Evolutionary conservation across 106 monocot species (phyloP).

Genomic region (Agapanthus africanus): DNA sequence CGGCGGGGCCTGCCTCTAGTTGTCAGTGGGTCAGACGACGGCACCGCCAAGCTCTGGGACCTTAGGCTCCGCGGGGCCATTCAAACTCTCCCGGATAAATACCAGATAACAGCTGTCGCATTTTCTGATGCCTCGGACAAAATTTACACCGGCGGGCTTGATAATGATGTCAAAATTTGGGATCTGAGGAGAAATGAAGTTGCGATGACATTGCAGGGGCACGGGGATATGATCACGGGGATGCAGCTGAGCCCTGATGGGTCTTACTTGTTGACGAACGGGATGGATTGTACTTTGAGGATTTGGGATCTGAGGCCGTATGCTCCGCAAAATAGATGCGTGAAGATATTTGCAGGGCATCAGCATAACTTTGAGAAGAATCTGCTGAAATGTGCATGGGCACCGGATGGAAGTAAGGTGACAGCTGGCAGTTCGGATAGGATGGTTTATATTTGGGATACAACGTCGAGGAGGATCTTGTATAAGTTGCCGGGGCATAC

Average conservation of each 20-base stretch:
- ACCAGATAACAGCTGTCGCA: conserved; percentile 82
- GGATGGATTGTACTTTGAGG: conserved; percentile 86
- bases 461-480: conserved; percentile 80
- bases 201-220: conserved; percentile 76
- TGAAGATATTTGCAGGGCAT: conserved; percentile 92
- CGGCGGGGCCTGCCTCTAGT: conserved; percentile 80
- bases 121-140: conserved; percentile 94
- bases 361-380: conserved; percentile 99
- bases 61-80: conserved; percentile 77
- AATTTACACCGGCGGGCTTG: conserved; percentile 80
- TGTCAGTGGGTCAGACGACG: conserved; percentile 93
- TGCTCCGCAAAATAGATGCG: conserved; percentile 89
- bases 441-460: conserved; percentile 99
- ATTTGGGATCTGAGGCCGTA: conserved; percentile 99
- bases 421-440: conserved; percentile 90
- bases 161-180: conserved; percentile 96
- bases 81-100: conserved; percentile 84
- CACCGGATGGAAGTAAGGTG: conserved; percentile 89
- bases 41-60: conserved; percentile 96
- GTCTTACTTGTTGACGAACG: conserved; percentile 88
- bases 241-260: conserved; percentile 99
- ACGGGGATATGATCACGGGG: conserved; percentile 86
- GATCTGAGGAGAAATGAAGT: conserved; percentile 85
- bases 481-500: conserved; percentile 97
- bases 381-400: conserved; percentile 81